These are phyloP conservation scores for Diospyros lotus DNA, from an alignment of 148 eudicot genomes.

Conservation along the genomic window DNA sequence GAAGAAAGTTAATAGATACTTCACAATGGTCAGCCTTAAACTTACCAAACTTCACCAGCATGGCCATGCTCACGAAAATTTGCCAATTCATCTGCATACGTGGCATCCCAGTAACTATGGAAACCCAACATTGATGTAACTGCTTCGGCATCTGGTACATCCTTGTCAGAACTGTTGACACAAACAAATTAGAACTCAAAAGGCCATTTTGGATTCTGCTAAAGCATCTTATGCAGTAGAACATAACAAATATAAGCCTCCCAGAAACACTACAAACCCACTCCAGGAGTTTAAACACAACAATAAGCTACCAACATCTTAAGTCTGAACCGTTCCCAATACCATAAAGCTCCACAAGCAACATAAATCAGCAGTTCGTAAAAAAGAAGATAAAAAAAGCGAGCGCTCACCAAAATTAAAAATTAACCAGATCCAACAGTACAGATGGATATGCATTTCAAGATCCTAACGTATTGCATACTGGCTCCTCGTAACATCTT, in stretches of 20 bases:
- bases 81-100: constrained; percentile 79
- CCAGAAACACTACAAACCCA: neutral
- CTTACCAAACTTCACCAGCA: constrained; percentile 98
- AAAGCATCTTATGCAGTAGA: neutral
- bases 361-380: constrained; percentile 3
- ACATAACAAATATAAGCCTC: neutral
- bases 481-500: neutral
- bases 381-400: too few relatives aligned
- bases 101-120: constrained; percentile 95
- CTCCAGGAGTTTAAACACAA: neutral
- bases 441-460: neutral
- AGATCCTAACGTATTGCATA: neutral
- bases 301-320: too few relatives aligned
- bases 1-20: neutral
- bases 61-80: constrained; percentile 98
- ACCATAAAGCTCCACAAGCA: neutral
- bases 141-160: constrained; percentile 75
- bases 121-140: constrained; percentile 88
- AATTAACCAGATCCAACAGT: neutral
- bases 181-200: neutral
- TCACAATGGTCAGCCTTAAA: neutral
- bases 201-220: neutral
- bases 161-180: constrained; percentile 83
- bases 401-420: neutral
- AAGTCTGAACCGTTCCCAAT: neutral